Evolutionary conservation across 202 grass and related monocot genomes (phyloP).

Genomic region (Cymbopogon flexuosus): DNA sequence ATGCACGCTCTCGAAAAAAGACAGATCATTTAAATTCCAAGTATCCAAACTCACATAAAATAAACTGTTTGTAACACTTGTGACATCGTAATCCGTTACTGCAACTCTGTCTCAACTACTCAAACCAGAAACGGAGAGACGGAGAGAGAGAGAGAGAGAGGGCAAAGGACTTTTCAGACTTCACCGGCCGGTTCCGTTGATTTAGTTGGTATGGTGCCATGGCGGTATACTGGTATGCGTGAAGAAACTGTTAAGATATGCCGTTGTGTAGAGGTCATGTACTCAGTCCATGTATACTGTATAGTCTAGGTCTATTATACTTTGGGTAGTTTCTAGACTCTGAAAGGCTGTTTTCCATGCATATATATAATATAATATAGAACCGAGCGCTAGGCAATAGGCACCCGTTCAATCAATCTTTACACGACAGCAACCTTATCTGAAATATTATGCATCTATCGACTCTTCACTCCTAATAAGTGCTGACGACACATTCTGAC

Average conservation of each 20-base stretch:
- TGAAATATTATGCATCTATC: neutral
- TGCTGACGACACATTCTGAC: neutral
- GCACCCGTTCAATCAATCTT: no score
- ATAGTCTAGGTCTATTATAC: no score
- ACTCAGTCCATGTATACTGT: no score
- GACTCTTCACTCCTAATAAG: neutral
- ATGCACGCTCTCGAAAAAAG: no score
- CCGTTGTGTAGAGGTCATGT: no score
- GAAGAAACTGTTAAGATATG: no score
- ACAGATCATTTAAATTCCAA: neutral
- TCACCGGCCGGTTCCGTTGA: neutral
- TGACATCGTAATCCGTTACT: neutral
- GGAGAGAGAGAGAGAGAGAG: neutral
- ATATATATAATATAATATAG: no score
- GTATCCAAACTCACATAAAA: neutral
- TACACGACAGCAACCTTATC: neutral
- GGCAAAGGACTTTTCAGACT: neutral
- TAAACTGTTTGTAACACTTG: neutral
- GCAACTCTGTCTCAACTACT: neutral
- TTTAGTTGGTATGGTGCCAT: neutral
- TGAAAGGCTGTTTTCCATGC: no score
- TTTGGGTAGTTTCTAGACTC: no score
- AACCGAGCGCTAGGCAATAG: no score
- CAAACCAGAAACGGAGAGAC: neutral
- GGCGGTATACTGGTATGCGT: neutral